Base-by-base conservation (phyloP, 2,329 filamentous ascomycete species). In the Elsinoe arachidis region DNA sequence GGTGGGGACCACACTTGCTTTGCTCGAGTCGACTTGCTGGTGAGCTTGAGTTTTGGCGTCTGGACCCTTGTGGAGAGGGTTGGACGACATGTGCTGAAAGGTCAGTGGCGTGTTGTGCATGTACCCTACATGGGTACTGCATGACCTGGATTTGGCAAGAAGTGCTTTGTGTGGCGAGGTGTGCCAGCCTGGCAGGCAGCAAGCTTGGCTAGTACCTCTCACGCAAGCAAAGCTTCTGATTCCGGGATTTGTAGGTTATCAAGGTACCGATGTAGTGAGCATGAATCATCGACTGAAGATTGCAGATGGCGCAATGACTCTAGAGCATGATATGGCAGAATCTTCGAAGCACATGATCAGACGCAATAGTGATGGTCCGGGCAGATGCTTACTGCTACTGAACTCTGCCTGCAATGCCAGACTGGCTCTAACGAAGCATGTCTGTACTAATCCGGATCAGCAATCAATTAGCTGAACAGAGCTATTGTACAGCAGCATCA, bases 221-320 rank as follows among this genome's bases (percentile, higher is more conserved):
- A 2, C 5, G 21, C 26, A 9, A 30, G 26, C 26, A 30, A 26
- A 46, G 41, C 21, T 26, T 23, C 26, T 9, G 41, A 46, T 2
- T 5, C 5, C 41, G 41, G 19, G 41, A 46, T 10, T 46, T 35
- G 12, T 9, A 51, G 26, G 9, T 14, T 34, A 11, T 34, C 23
- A 21, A 34, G 33, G 46, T 51, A 51, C 46, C 33, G 46, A 51
- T 15, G 26, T 35, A 51, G 46, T 51, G 46, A 51, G 46, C 46
- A 51, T 35, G 46, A 34, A 51, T 51, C 14, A n/a, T 39, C 14
- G 37, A n/a, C 37, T 39, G 37, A 9, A 30, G 26, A 30, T 7
- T 30, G 26, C 26, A 9, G 26, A 30, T 30, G 26, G 26, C 26
- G 26, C 26, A 30, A 30, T 30, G 26, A 30, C 26, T 30, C 26